Evolutionary conservation across 2,329 filamentous ascomycete species (phyloP), one percentile per base, ranked within the genome.

Genomic region (Diplodia sapinea): DNA sequence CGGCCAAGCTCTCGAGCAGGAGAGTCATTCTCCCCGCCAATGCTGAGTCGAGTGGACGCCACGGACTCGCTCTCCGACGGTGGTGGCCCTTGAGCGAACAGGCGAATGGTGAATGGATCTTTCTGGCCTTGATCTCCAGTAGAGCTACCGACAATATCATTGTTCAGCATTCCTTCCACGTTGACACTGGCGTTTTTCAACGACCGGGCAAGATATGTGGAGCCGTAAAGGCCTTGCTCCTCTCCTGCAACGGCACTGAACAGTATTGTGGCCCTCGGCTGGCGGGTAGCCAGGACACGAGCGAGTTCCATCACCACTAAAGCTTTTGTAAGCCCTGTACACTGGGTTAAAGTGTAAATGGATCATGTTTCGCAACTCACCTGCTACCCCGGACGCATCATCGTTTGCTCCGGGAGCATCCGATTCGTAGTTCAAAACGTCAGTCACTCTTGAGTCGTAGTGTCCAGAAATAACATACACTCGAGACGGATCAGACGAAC

Each of bases 331-430:
- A 20, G 13, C 17, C 29, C 15, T 15, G 3, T 8, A 31, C 8
- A n/a, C 29, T 31, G 3, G 15, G 17, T 15, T 33, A 51, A 15
- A 33, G 20, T 71, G 36, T 73, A 33, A 20, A 55, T 26, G 23
- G 13, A n/a, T 51, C 11, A 26, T 51, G 8, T 11, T 8, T 36
- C 17, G 26, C 29, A 40, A 69, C 72, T 62, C 72, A 79, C 77
- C 76, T 1, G 85, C 83, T 13, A 86, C 84, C 1, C 85, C 85
- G 6, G 81, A 84, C 0, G 84, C 86, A 72, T 88, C 85, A 71
- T 88, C 86, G 68, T 87, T 85, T 0, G 86, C 85, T 1, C 86
- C 86, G 0, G 86, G 86, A 1, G 84, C 82, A 70, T 87, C 84
- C 40, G 78, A 78, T 15, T 79, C 80, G 70, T 83, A 86, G 73